Evolutionary conservation across 2,329 filamentous ascomycete genomes (phyloP), one percentile per base, ranked within the genome.

Genomic region (Penicillium decumbens): DNA sequence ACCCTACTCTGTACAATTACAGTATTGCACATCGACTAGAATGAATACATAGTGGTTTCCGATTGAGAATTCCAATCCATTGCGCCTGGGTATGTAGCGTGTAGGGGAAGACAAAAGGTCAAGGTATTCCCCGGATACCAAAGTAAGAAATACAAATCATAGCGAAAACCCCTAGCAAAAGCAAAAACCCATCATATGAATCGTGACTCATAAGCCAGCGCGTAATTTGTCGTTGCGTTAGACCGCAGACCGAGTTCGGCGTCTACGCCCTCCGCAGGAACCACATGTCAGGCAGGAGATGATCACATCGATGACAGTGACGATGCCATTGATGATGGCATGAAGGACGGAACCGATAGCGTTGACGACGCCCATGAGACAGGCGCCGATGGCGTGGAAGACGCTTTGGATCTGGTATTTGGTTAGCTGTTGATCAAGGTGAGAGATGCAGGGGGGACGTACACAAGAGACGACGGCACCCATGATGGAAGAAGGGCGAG

Each of bases 391-490:
- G 60, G 84, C 79, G 41, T 65, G 78, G 71, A 86, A 78, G 67
- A 81, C 68, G 63, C 74, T 74, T 64, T 76, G 60, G 66, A 87
- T 77, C 83, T 86, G 57, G 51, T 23, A 35, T 32, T 15, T n/a
- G 24, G 38, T 61, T 47, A 58, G 56, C 48, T 43, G 15, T 3
- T 7, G 35, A 56, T 66, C 56, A 62, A 56, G 20, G 18, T 41
- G 38, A 20, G 30, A 18, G 30, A n/a, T 39, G 39, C 35, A 37
- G 23, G 30, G 30, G 30, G 20, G 44, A 80, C 87, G 65, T 88
- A 92, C 88, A 68, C 88, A 91, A 69, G 87, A 91, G 59, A 89
- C 77, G 65, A 93, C 84, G 72, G 85, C 87, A 75, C 88, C 88
- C 88, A 93, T 92, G 60, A 71, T 84, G 72, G 63, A 18, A 8